phyloP scores from a whole-genome alignment of 768 basidiomycete genomes.

The Gymnopilus dilepis region DNA sequence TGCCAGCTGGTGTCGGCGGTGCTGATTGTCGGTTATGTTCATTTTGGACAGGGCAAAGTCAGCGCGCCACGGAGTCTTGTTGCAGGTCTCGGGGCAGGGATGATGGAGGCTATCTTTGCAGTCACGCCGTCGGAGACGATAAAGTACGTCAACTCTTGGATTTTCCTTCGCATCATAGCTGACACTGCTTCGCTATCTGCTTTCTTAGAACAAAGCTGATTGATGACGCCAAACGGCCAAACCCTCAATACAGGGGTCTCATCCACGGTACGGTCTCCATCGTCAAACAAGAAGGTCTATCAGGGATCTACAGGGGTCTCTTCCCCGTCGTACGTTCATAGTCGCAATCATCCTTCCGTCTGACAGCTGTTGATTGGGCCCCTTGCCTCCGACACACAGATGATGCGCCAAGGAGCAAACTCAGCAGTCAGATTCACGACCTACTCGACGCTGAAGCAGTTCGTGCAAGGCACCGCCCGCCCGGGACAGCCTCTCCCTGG shows the following conservation, averaged over 20 bases:
- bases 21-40: neutral
- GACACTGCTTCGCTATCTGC: neutral
- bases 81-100: constrained; percentile 87
- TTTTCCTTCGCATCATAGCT: neutral
- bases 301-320: constrained; percentile 87
- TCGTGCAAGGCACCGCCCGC: constrained; percentile 83
- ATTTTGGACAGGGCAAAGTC: constrained; percentile 93
- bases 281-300: constrained; percentile 81
- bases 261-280: constrained; percentile 85
- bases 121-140: constrained; percentile 99
- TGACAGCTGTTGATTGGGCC: no score
- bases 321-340: constrained; percentile 88
- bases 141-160: constrained; percentile 64
- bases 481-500: constrained; percentile 86
- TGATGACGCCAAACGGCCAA: constrained; percentile 86
- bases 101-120: constrained; percentile 91
- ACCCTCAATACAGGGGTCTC: constrained; percentile 86
- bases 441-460: constrained; percentile 92
- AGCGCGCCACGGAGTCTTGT: constrained; percentile 80
- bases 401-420: constrained; percentile 98
- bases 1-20: neutral
- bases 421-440: constrained; percentile 96
- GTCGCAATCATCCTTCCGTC: no score
- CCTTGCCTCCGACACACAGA: constrained; percentile 49
- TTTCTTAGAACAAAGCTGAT: constrained; percentile 91